Evolutionary conservation across 192 early-diverging fungal genomes (phyloP).

Genomic region (Dimargaris xerosporica): DNA sequence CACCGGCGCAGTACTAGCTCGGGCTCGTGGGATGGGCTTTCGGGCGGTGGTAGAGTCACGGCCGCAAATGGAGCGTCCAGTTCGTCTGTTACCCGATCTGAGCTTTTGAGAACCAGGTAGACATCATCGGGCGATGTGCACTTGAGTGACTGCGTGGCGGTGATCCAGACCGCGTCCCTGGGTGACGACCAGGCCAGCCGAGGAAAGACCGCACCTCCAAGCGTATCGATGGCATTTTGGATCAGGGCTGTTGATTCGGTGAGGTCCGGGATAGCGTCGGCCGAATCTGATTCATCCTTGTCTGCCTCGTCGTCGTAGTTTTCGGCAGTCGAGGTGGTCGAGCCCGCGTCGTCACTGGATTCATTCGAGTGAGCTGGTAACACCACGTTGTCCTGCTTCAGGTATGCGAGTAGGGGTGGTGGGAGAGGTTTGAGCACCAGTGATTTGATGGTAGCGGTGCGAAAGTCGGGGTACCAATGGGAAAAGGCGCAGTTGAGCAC

Average conservation of each 20-base stretch:
- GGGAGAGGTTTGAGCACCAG: conserved; percentile 54
- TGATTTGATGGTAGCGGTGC: conserved; percentile 49
- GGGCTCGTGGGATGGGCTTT: conserved; percentile 13
- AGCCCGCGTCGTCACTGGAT: not conserved
- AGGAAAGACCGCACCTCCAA: conserved; percentile 76
- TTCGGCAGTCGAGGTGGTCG: not conserved
- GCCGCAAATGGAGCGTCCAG: conserved; percentile 18
- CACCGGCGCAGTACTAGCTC: conserved; percentile 80
- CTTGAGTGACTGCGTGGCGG: conserved; percentile 56
- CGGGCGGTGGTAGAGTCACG: conserved; percentile 7
- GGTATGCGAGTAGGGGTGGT: conserved; percentile 64
- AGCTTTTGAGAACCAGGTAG: conserved; percentile 77
- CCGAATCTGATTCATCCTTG: conserved; percentile 27
- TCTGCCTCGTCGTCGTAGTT: conserved; percentile 18
- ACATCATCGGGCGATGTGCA: conserved; percentile 69
- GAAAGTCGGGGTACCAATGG: conserved; percentile 63
- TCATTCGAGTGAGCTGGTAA: conserved; percentile 53
- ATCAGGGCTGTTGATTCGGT: conserved; percentile 27
- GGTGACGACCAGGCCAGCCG: conserved; percentile 95
- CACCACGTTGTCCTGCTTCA: conserved; percentile 72
- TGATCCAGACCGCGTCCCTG: conserved; percentile 85
- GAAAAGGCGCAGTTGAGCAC: conserved; percentile 58
- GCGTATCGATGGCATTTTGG: conserved; percentile 40
- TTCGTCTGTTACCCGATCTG: conserved; percentile 83
- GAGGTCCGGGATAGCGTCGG: conserved; percentile 16